Percentiles rank a stretch among this genome's conserved stretches.
These are phyloP conservation scores for Cymbopogon flexuosus DNA, from an alignment of 202 grass and related monocot genomes.

Conservation along the genomic window DNA sequence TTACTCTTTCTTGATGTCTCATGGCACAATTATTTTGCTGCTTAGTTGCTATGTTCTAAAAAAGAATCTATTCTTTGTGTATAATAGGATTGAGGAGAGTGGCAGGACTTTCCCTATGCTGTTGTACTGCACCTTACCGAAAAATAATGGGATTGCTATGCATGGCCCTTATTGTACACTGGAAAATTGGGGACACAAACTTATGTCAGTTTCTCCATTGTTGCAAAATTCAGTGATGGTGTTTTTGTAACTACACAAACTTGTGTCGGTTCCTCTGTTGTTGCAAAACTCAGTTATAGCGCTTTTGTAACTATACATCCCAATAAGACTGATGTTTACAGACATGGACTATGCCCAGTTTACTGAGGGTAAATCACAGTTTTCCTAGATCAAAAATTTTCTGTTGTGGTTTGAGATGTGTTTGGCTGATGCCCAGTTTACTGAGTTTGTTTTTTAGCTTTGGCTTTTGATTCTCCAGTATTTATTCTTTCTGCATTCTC, in stretches of 20 bases:
- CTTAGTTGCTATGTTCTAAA: constrained; percentile 13
- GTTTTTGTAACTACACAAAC: constrained; percentile 4
- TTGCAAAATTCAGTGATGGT: neutral
- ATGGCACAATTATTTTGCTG: neutral
- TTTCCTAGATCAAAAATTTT: neutral
- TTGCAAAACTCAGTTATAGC: neutral
- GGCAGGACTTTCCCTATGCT: neutral
- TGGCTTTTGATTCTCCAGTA: neutral
- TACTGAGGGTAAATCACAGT: neutral
- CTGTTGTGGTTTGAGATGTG: neutral
- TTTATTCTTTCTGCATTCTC: neutral
- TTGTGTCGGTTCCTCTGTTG: neutral
- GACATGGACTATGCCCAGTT: neutral
- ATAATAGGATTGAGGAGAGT: constrained; percentile 8
- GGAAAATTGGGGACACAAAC: neutral
- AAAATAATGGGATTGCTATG: constrained; percentile 15
- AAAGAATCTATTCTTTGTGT: neutral
- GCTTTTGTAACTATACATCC: neutral
- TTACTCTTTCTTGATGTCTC: neutral
- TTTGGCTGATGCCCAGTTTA: neutral
- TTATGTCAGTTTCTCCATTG: neutral
- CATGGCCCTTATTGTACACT: neutral
- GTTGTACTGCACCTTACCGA: neutral
- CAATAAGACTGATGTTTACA: neutral
- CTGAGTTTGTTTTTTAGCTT: neutral